phyloP scores from a whole-genome alignment of 2,329 filamentous ascomycete species.

The Beauveria sp. region DNA sequence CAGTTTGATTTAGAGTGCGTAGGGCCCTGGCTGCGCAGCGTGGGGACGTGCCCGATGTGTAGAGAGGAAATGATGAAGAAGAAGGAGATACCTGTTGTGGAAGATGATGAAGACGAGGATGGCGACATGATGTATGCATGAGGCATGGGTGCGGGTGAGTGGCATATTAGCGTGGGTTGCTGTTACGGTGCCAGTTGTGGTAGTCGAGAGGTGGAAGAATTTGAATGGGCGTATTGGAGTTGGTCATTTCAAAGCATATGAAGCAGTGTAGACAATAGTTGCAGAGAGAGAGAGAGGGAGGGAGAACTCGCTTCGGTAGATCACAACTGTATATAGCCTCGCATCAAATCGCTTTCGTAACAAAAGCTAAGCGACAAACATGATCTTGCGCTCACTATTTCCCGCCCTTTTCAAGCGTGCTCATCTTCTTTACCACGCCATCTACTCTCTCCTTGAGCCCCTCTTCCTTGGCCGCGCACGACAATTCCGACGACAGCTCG shows the following conservation, averaged over 20 bases:
- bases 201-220: not conserved
- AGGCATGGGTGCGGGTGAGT: not conserved
- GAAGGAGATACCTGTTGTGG: conserved; percentile 36
- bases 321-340: not conserved
- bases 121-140: conserved; percentile 41
- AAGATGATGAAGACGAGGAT: conserved; percentile 44
- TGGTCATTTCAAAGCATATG: conserved; percentile 10
- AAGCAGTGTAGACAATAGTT: not conserved
- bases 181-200: conserved; percentile 7
- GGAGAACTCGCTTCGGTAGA: not conserved
- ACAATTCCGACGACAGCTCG: conserved; percentile 15
- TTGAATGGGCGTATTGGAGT: conserved; percentile 17
- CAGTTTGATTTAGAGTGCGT: conserved; percentile 62
- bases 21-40: conserved; percentile 55
- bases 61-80: conserved; percentile 52
- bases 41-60: conserved; percentile 59
- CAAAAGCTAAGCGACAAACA: too few relatives aligned
- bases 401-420: conserved; percentile 14
- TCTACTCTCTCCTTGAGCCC: conserved; percentile 17
- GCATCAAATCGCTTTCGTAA: not conserved
- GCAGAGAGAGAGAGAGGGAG: too few relatives aligned
- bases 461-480: conserved; percentile 11
- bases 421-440: conserved; percentile 17
- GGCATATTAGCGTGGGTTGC: not conserved
- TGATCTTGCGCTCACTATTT: not conserved